Conservation (phyloP, 164 flowering plant species). For the Santalum album region DNA sequence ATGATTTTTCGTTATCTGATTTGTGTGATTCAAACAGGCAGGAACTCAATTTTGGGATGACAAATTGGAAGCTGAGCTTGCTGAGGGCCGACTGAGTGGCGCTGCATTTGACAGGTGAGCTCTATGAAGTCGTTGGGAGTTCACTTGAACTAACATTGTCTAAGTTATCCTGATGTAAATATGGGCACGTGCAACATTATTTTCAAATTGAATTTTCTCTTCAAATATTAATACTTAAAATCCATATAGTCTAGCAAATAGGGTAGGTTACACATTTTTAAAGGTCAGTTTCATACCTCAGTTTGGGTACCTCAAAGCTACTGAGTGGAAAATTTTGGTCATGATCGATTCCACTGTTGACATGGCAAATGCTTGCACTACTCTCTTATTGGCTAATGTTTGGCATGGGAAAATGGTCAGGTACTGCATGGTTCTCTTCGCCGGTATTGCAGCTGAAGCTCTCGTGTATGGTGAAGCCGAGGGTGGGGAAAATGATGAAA, state of each 20-base stretch:
- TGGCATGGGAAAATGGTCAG: constrained; percentile 24
- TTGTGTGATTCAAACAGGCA: constrained; percentile 46
- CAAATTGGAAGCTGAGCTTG: constrained; percentile 71
- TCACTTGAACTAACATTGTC: neutral
- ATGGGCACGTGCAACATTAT: too few relatives aligned
- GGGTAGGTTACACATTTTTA: too few relatives aligned
- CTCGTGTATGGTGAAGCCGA: constrained; percentile 93
- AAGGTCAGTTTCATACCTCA: too few relatives aligned
- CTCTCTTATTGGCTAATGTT: neutral
- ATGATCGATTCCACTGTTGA: neutral
- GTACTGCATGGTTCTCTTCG: constrained; percentile 96
- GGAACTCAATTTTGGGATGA: constrained; percentile 99
- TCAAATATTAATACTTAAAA: too few relatives aligned
- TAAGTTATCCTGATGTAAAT: too few relatives aligned
- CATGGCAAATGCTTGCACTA: neutral
- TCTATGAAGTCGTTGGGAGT: neutral
- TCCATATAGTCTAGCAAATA: too few relatives aligned
- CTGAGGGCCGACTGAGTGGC: constrained; percentile 70
- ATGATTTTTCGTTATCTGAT: too few relatives aligned
- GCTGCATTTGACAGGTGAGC: constrained; percentile 79
- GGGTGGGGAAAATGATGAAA: constrained; percentile 98
- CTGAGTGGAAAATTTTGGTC: too few relatives aligned
- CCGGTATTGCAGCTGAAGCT: constrained; percentile 98
- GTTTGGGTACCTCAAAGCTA: too few relatives aligned
- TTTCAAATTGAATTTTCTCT: too few relatives aligned